A percentile compares a stretch with the other conserved stretches of the same genome.
These are phyloP conservation scores for Salix koriyanagi DNA, from an alignment of 345 rosid genomes.

Conservation along the genomic window DNA sequence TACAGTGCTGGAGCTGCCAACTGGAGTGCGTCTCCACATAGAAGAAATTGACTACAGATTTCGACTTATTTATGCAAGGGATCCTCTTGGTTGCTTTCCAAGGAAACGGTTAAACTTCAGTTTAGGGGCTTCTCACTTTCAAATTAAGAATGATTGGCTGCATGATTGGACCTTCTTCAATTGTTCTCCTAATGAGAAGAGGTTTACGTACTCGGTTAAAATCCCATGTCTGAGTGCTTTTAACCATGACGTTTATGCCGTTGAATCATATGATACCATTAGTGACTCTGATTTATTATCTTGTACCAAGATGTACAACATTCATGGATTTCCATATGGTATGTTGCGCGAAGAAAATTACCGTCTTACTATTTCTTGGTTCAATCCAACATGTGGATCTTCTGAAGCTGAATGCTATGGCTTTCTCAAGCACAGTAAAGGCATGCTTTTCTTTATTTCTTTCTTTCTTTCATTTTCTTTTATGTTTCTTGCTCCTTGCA, in stretches of 20 bases:
- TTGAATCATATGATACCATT: fast-evolving
- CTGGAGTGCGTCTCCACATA: neutral
- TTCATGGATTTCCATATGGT: neutral
- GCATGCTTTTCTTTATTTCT: neutral
- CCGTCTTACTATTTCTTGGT: neutral
- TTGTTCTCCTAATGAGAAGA: neutral
- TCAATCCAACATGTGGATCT: neutral
- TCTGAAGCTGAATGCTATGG: neutral
- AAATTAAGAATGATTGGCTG: neutral
- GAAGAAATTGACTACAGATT: neutral
- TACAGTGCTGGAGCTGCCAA: slow-evolving; percentile 15
- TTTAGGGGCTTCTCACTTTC: slow-evolving; percentile 1
- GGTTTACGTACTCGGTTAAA: fast-evolving
- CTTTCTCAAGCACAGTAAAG: neutral
- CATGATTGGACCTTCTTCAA: neutral
- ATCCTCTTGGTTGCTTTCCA: slow-evolving; percentile 4
- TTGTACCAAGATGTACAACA: slow-evolving; percentile 15
- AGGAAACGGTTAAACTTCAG: neutral
- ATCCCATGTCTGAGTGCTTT: neutral
- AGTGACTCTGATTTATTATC: neutral
- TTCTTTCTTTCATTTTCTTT: neutral
- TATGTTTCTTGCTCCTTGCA: too few relatives aligned
- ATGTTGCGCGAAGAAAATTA: neutral
- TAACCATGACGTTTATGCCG: neutral
- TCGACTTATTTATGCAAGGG: neutral